A percentile compares a stretch with the other conserved stretches of the same genome.
phyloP scores from a whole-genome alignment of 805 yeast species.

The Monosporozyma aerobia region DNA sequence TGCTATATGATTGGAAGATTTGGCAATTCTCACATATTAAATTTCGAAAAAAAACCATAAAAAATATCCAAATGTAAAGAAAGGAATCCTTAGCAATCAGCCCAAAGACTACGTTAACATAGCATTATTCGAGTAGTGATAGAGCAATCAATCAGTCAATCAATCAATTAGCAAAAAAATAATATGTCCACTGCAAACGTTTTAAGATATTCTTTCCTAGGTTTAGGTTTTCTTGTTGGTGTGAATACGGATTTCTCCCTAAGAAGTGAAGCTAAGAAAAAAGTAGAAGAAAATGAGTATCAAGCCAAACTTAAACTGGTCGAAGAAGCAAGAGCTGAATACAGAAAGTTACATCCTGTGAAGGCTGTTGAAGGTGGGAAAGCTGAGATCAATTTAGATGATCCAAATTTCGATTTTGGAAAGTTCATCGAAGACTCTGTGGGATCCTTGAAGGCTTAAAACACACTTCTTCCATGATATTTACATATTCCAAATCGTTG shows the following conservation, averaged over 20 bases:
- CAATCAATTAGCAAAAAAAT: not conserved
- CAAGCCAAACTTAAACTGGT: slow-evolving; percentile 65
- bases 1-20: not conserved
- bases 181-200: slow-evolving; percentile 48
- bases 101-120: no score
- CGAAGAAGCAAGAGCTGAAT: slow-evolving; percentile 82
- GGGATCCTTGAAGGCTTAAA: slow-evolving; percentile 37
- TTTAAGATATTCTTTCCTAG: slow-evolving; percentile 86
- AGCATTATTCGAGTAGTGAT: not conserved
- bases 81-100: not conserved
- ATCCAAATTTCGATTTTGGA: slow-evolving; percentile 83
- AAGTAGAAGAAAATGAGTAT: slow-evolving; percentile 50
- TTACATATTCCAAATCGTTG: not conserved
- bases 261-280: slow-evolving; percentile 48
- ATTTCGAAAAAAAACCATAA: not conserved
- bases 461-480: not conserved
- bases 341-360: slow-evolving; percentile 52
- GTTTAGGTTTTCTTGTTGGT: slow-evolving; percentile 83
- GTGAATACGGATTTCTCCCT: slow-evolving; percentile 70
- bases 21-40: not conserved
- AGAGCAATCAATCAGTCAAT: not conserved
- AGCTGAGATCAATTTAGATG: slow-evolving; percentile 56
- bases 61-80: not conserved
- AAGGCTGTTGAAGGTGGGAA: slow-evolving; percentile 24
- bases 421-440: slow-evolving; percentile 57